Evolutionary conservation across 2,329 filamentous ascomycete genomes (phyloP), one percentile per base, ranked within the genome.

Genomic region (Exophiala oligosperma): DNA sequence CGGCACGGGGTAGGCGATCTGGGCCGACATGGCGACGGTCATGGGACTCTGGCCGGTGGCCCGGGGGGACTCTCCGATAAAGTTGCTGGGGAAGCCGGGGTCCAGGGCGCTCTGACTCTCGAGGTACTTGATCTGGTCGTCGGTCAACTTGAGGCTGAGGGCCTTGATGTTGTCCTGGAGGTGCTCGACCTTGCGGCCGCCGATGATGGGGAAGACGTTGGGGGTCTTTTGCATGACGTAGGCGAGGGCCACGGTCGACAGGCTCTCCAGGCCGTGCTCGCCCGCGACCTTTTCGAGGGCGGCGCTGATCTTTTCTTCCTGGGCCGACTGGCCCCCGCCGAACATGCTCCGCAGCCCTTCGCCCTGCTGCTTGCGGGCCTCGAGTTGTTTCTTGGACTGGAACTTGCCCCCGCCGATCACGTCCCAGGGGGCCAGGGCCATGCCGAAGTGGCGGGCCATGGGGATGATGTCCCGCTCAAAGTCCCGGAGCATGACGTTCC

Each of bases 181-280:
- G 68, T 92, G 88, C 50, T 87, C 83, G 8, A 89, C 71, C 65
- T 85, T 91, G 9, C 88, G 80, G 0, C 86, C 86, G 9, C 89
- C 88, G 3, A 91, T 77, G 41, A 92, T 84, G 1, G 89, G 89
- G 68, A 90, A 90, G 11, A 91, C 85, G 66, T 90, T 84, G 0
- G 87, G 83, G 0, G 85, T 77, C 74, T 91, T 91, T 63, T 84
- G 81, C 79, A 89, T 81, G 12, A 91, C 84, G 68, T 92, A 92
- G 1, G 89, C 88, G 24, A 92, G 73, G 7, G 89, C 88, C 35
- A 90, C 74, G 38, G 81, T 81, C 3, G 85, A 87, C 49, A 90
- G 78, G 2, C 70, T 74, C 32, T 80, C 75, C 1, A 79, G 75
- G 1, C 81, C 80, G 64, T 86, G 82, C 59, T 79, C 59, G 12